These are phyloP conservation scores for Detonula confervacea DNA, from an alignment of 352 stramenopile species.

Conservation along the genomic window DNA sequence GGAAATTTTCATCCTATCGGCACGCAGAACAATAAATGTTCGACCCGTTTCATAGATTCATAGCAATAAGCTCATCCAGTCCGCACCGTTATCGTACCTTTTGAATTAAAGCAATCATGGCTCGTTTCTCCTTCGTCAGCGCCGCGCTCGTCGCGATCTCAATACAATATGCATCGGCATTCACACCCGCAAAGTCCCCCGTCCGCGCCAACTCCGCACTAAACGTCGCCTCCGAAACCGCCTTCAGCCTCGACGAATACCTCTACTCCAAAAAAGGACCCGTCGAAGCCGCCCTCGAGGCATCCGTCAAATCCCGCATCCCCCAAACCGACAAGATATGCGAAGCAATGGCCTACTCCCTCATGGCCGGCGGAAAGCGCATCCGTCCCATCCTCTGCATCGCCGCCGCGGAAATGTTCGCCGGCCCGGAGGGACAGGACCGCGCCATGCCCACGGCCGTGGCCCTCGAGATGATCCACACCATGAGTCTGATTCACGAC, in stretches of 20 bases:
- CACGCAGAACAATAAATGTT: too few species aligned
- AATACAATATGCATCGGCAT: not conserved
- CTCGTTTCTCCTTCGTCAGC: not conserved
- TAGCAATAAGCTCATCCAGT: too few species aligned
- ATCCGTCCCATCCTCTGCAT: constrained; percentile 87
- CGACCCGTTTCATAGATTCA: too few species aligned
- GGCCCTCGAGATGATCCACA: constrained; percentile 90
- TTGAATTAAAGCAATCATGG: too few species aligned
- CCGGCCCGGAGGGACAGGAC: constrained; percentile 74
- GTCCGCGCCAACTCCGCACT: not conserved
- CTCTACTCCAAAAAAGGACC: constrained; percentile 70
- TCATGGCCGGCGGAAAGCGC: constrained; percentile 88
- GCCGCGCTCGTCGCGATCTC: not conserved
- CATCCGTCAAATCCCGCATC: constrained; percentile 56
- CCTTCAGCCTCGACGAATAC: constrained; percentile 77
- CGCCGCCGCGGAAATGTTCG: constrained; percentile 88
- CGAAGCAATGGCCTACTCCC: constrained; percentile 86
- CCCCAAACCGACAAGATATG: constrained; percentile 83
- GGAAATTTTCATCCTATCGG: too few species aligned
- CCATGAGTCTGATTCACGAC: constrained; percentile 90
- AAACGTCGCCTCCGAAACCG: not conserved
- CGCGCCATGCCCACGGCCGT: constrained; percentile 86
- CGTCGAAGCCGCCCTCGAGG: constrained; percentile 69
- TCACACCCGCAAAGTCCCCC: not conserved
- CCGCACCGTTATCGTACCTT: too few species aligned